Base-by-base conservation (phyloP, 1,139 yeast species). In the Zygosaccharomyces sapae region DNA sequence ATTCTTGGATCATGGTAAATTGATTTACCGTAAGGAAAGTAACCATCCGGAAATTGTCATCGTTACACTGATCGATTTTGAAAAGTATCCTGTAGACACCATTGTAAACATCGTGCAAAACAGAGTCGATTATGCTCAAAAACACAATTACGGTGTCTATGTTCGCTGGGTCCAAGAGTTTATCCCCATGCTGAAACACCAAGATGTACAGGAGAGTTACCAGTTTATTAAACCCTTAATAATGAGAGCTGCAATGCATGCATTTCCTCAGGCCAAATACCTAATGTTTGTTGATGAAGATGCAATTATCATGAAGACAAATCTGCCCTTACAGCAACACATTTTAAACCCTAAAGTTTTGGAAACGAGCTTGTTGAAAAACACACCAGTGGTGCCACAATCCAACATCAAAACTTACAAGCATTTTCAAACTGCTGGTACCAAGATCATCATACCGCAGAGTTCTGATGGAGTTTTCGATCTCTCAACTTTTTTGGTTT, bases 91-190 rank as follows among this genome's bases (percentile, higher is more conserved):
- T 34, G 59, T 76, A 47, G 76, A 77, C 8, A 79, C 81, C 30
- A 70, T 87, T 50, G 79, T 83, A 18, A 76, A 76, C 48, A 72
- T 88, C 44, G 83, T 86, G 10, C 89, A 86, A 61, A 88, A 88
- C 66, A 77, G 96, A 61, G 83, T 84, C 27, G 85, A 83, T 59
- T 89, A 88, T 61, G 95, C 94, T 6, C 83, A 81, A 62, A 68
- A 67, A 24, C 88, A 86, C 58, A 75, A 76, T 38, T 88, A 83
- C 64, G 97, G 95, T 12, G 67, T 86, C 20, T 89, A 86, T 58
- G 79, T 84, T 13, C 76, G 96, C 49, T 89, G 95, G 87, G 63
- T 76, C 35, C 92, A 86, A 66, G 96, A 89, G 64, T 88, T 86
- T 63, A 62, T 77, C 38, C 90, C 89, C 10, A 61, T 73, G 37